Evolutionary conservation across 257 asterid species (phyloP).

Genomic region (Salvia splendens): DNA sequence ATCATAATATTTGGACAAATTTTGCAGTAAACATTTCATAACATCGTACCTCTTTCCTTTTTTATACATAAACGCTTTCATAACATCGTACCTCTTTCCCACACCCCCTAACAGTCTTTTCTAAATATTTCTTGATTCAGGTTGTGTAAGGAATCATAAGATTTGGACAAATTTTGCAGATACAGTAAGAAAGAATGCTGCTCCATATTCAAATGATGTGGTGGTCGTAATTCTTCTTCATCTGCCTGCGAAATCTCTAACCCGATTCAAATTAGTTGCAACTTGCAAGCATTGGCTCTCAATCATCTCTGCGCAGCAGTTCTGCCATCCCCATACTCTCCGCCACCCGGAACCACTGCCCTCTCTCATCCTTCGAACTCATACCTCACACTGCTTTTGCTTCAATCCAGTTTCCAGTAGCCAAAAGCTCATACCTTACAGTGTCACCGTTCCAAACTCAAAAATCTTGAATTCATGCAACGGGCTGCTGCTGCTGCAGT

Average conservation of each 20-base stretch:
- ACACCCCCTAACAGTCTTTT: too few relatives aligned
- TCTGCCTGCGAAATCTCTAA: constrained; percentile 28
- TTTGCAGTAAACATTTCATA: too few relatives aligned
- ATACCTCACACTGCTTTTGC: constrained; percentile 9
- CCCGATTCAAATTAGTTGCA: constrained; percentile 25
- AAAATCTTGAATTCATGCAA: constrained; percentile 30
- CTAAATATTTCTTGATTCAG: too few relatives aligned
- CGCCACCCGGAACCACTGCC: constrained; percentile 22
- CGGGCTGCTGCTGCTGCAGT: constrained; percentile 28
- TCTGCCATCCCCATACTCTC: constrained; percentile 27
- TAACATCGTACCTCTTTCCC: too few relatives aligned
- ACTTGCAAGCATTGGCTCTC: constrained; percentile 21
- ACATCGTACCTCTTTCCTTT: too few relatives aligned
- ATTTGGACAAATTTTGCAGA: too few relatives aligned
- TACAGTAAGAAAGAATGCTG: too few relatives aligned
- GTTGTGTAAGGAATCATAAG: too few relatives aligned
- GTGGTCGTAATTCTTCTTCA: constrained; percentile 20
- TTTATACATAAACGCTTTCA: too few relatives aligned
- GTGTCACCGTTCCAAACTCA: constrained; percentile 17
- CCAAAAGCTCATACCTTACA: constrained; percentile 21
- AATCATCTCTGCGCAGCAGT: constrained; percentile 23
- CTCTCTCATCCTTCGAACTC: constrained; percentile 19
- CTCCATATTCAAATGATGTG: neutral
- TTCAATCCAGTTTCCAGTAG: constrained; percentile 13
- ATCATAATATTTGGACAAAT: too few relatives aligned